A percentile compares a stretch with the other conserved stretches of the same genome.
Evolutionary conservation across 1,284 basidiomycete species (phyloP).

Genomic region (Takashimella koratensis): DNA sequence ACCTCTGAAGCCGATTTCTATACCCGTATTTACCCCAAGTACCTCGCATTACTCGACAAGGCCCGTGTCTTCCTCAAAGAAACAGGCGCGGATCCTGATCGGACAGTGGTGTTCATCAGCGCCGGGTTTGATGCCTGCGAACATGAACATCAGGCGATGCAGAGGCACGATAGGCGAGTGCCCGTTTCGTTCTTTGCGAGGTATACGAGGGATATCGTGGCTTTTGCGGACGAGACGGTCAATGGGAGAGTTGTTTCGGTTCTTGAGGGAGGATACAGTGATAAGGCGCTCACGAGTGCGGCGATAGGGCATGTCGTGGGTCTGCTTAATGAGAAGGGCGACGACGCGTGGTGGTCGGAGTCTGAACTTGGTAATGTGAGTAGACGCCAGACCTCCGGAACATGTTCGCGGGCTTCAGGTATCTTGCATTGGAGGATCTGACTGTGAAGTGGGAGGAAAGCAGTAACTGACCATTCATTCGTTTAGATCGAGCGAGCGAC

Average conservation of each 20-base stretch:
- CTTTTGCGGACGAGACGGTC: conserved; percentile 65
- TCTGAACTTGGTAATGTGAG: conserved; percentile 63
- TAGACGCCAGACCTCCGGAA: no score
- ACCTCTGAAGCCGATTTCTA: conserved; percentile 72
- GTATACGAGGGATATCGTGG: conserved; percentile 70
- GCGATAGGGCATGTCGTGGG: conserved; percentile 74
- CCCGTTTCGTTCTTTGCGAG: conserved; percentile 79
- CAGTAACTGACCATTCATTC: background rate
- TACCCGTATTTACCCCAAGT: conserved; percentile 67
- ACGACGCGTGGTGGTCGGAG: conserved; percentile 66
- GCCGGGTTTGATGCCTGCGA: conserved; percentile 89
- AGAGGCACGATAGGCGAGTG: conserved; percentile 83
- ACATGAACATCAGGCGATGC: conserved; percentile 89
- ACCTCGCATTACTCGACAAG: conserved; percentile 65
- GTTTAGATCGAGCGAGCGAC: conserved; percentile 66
- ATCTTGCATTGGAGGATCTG: no score
- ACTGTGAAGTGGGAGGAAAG: no score
- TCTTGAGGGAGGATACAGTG: conserved; percentile 92
- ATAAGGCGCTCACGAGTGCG: conserved; percentile 77
- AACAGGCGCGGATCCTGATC: conserved; percentile 64
- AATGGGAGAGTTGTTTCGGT: conserved; percentile 75
- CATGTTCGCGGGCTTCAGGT: no score
- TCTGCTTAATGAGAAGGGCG: conserved; percentile 53
- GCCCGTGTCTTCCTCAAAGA: conserved; percentile 68
- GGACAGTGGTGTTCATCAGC: conserved; percentile 73